Percentiles rank a stretch among this genome's conserved stretches.
Evolutionary conservation across 2,329 filamentous ascomycete species (phyloP).

Genomic region (Neoscytalidium dimidiatum): DNA sequence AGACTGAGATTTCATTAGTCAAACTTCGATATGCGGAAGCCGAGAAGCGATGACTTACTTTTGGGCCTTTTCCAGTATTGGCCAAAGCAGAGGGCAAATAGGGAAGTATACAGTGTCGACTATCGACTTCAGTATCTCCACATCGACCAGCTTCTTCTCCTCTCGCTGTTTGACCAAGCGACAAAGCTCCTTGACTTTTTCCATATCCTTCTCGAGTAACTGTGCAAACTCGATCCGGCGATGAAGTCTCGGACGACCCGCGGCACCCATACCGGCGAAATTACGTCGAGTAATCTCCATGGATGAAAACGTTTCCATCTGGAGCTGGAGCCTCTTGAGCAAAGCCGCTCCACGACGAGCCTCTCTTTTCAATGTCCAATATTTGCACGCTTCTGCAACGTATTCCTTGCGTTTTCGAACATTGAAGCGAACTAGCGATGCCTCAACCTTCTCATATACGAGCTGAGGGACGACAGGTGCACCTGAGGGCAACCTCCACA

Average conservation of each 20-base stretch:
- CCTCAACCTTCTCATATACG: constrained; percentile 83
- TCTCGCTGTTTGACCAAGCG: constrained; percentile 75
- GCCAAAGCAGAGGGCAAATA: constrained; percentile 72
- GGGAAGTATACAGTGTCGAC: constrained; percentile 93
- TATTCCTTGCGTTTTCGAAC: constrained; percentile 88
- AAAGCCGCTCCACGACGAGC: constrained; percentile 87
- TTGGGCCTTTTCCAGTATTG: constrained; percentile 78
- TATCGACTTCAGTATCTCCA: constrained; percentile 74
- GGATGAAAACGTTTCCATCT: constrained; percentile 94
- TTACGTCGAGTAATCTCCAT: constrained; percentile 96
- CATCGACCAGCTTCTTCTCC: constrained; percentile 72
- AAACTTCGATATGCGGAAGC: constrained; percentile 15
- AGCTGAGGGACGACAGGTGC: constrained; percentile 91
- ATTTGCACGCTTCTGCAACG: constrained; percentile 88
- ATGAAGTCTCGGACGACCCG: constrained; percentile 73
- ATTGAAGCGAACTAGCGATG: constrained; percentile 79
- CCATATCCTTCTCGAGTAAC: constrained; percentile 72
- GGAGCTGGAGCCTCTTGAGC: constrained; percentile 87
- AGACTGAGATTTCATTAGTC: constrained; percentile 26
- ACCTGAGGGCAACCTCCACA: constrained; percentile 92
- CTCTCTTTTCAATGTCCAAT: constrained; percentile 97
- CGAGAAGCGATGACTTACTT: constrained; percentile 59
- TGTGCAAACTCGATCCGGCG: constrained; percentile 88
- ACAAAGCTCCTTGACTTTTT: constrained; percentile 70
- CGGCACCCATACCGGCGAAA: constrained; percentile 91